Evolutionary conservation across 495 filamentous ascomycete genomes (phyloP).

Genomic region (Jackrogersella multiformis): DNA sequence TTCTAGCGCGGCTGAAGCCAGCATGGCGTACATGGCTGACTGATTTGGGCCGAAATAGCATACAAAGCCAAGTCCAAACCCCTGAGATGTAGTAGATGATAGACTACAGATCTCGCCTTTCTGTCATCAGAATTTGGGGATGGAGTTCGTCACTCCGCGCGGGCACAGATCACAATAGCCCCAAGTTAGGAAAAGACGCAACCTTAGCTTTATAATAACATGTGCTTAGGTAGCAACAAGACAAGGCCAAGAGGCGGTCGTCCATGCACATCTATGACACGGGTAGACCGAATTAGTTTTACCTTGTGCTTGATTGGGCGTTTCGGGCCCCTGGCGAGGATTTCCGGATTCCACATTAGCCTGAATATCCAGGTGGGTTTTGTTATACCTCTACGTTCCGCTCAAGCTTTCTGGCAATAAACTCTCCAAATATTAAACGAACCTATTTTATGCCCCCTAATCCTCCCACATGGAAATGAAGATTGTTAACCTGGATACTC

Average conservation of each 20-base stretch:
- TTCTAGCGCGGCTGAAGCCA: slow-evolving; percentile 35
- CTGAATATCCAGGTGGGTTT: slow-evolving; percentile 26
- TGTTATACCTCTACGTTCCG: slow-evolving; percentile 32
- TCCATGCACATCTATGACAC: slow-evolving; percentile 26
- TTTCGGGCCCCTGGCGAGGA: slow-evolving; percentile 29
- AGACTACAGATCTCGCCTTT: neutral
- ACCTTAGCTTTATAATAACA: slow-evolving; percentile 28
- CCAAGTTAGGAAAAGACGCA: slow-evolving; percentile 28
- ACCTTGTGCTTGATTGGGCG: slow-evolving; percentile 29
- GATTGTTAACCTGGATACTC: slow-evolving; percentile 18
- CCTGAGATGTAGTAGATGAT: slow-evolving; percentile 4
- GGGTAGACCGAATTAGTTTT: slow-evolving; percentile 37
- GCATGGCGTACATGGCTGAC: slow-evolving; percentile 33
- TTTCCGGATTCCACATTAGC: slow-evolving; percentile 36
- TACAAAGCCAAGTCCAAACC: slow-evolving; percentile 15
- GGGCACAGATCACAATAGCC: slow-evolving; percentile 17
- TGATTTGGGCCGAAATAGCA: slow-evolving; percentile 9
- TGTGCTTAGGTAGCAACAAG: slow-evolving; percentile 29
- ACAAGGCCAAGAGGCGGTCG: slow-evolving; percentile 21
- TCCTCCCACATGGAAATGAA: slow-evolving; percentile 19
- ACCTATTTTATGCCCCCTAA: slow-evolving; percentile 5
- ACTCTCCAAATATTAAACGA: slow-evolving; percentile 17
- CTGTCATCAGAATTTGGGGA: slow-evolving; percentile 23
- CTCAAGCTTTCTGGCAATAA: slow-evolving; percentile 30
- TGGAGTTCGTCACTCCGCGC: slow-evolving; percentile 40